Evolutionary conservation across 441 rosid species (phyloP).

Genomic region (Adansonia grandidieri): DNA sequence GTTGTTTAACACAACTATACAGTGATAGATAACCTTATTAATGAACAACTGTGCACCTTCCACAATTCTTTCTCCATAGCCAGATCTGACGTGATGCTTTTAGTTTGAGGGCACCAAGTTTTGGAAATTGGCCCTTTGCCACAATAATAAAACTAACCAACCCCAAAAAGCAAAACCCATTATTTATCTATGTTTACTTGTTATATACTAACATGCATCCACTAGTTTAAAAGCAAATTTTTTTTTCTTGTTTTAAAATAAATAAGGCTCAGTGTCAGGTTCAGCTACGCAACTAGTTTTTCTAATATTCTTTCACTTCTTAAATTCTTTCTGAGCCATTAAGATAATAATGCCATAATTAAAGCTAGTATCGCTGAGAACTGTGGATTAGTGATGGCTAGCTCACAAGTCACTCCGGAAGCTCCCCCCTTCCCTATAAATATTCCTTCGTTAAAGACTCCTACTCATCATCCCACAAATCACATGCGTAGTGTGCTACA

Average conservation of each 20-base stretch:
- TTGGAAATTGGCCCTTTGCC: constrained; percentile 22
- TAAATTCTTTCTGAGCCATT: no score
- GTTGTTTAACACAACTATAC: no score
- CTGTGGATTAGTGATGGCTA: constrained; percentile 25
- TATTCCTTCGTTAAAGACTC: not conserved
- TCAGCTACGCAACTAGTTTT: constrained; percentile 11
- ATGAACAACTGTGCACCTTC: no score
- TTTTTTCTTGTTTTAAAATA: not conserved
- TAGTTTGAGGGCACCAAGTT: not conserved
- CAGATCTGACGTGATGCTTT: no score
- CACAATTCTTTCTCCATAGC: no score
- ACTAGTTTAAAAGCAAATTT: not conserved
- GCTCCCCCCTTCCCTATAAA: constrained; percentile 27
- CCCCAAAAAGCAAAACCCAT: constrained; percentile 28
- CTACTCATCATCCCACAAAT: not conserved
- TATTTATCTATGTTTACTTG: not conserved
- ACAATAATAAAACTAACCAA: not conserved
- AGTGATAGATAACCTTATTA: no score
- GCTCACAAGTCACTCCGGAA: constrained; percentile 12
- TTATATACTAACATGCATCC: constrained; percentile 7
- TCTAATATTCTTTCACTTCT: not conserved
- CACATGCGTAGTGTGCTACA: not conserved
- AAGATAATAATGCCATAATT: not conserved
- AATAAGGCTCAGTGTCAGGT: not conserved
- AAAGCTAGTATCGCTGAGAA: not conserved